Conservation (phyloP, 2,329 filamentous ascomycete genomes). For the Talaromyces sp. region DNA sequence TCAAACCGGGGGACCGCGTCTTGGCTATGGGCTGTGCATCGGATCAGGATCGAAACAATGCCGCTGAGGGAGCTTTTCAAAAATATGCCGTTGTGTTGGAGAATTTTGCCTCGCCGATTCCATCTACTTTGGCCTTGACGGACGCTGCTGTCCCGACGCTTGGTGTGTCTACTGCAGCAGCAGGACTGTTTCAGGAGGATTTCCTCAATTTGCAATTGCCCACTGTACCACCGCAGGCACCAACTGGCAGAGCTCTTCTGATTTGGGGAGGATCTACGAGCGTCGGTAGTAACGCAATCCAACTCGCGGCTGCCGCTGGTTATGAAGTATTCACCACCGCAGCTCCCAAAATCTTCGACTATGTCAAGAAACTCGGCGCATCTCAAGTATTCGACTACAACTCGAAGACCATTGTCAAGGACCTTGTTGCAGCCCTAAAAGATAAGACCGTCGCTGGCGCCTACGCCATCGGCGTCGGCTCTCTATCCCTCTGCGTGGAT, state of each 20-base stretch:
- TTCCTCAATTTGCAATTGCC: not conserved
- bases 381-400: conserved; percentile 34
- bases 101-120: conserved; percentile 28
- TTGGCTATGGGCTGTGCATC: conserved; percentile 20
- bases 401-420: conserved; percentile 17
- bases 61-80: conserved; percentile 11
- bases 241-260: conserved; percentile 35
- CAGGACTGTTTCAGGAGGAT: conserved; percentile 23
- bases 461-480: conserved; percentile 6
- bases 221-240: not conserved
- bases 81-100: conserved; percentile 6
- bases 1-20: conserved; percentile 29
- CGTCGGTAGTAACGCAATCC: conserved; percentile 45
- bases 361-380: conserved; percentile 27
- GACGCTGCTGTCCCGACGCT: conserved; percentile 38
- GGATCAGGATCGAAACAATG: not conserved
- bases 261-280: conserved; percentile 49
- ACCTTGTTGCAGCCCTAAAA: conserved; percentile 11
- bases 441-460: conserved; percentile 15
- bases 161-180: conserved; percentile 33
- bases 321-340: conserved; percentile 40
- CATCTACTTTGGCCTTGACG: conserved; percentile 31
- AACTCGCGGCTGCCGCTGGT: conserved; percentile 41
- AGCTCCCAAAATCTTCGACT: conserved; percentile 43
- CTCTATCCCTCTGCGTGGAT: conserved; percentile 9